Conservation (phyloP, 2,329 filamentous ascomycete genomes). For the Cladorrhinum sp. region DNA sequence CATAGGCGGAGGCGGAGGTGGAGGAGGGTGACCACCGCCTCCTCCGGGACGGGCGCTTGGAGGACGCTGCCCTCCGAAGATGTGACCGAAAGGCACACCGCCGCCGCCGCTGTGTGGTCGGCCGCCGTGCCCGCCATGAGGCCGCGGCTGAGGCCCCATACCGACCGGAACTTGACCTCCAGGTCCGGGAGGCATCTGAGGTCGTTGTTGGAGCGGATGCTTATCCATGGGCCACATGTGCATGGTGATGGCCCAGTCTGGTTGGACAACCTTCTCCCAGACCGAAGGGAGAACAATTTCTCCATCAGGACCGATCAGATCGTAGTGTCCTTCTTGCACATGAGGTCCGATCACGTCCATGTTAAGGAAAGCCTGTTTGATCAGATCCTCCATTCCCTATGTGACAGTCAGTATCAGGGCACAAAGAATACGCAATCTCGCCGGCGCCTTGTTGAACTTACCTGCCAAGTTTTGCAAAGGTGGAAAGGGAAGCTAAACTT, state of each 20-base stretch:
- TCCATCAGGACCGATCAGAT: conserved; percentile 72
- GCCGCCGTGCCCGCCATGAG: conserved; percentile 1
- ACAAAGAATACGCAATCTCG: not conserved
- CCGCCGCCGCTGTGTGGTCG: not conserved
- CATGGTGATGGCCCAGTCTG: conserved; percentile 65
- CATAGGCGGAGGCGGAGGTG: conserved; percentile 18
- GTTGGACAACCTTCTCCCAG: conserved; percentile 78
- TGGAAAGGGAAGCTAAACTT: conserved; percentile 93
- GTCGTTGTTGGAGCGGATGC: conserved; percentile 25
- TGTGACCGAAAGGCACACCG: not conserved
- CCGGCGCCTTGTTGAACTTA: conserved; percentile 43
- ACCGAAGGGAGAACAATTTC: conserved; percentile 79
- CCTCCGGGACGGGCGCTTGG: conserved; percentile 7
- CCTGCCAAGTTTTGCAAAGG: conserved; percentile 78
- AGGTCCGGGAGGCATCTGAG: conserved; percentile 8
- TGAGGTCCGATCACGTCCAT: conserved; percentile 74
- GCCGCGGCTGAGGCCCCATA: conserved; percentile 16
- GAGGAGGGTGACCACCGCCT: conserved; percentile 2
- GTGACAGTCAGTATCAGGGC: conserved; percentile 24
- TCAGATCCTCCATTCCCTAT: conserved; percentile 81
- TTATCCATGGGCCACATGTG: conserved; percentile 59
- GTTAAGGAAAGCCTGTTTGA: conserved; percentile 78
- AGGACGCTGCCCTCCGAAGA: conserved; percentile 6
- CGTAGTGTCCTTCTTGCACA: conserved; percentile 75
- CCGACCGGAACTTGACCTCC: conserved; percentile 3